Evolutionary conservation across 805 yeast genomes (phyloP), one percentile per base, ranked within the genome.

Genomic region (Metschnikowia drakensbergensis): DNA sequence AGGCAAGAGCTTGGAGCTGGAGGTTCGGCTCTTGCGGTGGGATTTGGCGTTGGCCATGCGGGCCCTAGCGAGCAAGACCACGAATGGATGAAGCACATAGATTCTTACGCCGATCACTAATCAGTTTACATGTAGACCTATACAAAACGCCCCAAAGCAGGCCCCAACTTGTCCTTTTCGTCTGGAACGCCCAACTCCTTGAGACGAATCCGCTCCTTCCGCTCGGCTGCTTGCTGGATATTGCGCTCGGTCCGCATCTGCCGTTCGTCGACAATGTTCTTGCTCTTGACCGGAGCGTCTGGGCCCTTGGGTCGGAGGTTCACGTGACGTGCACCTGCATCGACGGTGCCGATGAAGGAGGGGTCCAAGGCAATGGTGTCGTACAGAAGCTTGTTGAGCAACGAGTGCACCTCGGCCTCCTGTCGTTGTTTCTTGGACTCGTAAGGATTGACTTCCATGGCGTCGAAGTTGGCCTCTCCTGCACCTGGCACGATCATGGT

Each of bases 391-490:
- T 94, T 94, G 70, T 92, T 88, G 63, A 94, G 69, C 65, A 94
- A 76, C 1, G 85, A 69, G 62, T 92, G 82, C 33, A 94, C 96
- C 74, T 94, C 99, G 40, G 80, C 77, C 70, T 92, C 92, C 68
- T 92, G 96, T 75, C 98, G 84, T 71, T 91, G 97, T 64, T 88
- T 85, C 47, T 87, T 82, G 7, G 96, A 81, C 67, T 89, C 96
- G 69, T 77, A 94, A 54, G 99, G 99, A 66, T 94, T 94, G 60
- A 83, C 68, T 69, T 94, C 99, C 65, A 90, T 68, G 3, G 98
- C 90, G 72, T 94, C 99, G 66, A 81, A 90, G 69, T 94, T 94
- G 53, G 99, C 97, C 71, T 94, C 99, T 74, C 99, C 99, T 37
- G 97, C 75, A 26, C 99, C 99, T 36, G 99, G 99, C 50, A 94